Base-by-base conservation (phyloP, 768 basidiomycete species). In the Boletus rubropictus region DNA sequence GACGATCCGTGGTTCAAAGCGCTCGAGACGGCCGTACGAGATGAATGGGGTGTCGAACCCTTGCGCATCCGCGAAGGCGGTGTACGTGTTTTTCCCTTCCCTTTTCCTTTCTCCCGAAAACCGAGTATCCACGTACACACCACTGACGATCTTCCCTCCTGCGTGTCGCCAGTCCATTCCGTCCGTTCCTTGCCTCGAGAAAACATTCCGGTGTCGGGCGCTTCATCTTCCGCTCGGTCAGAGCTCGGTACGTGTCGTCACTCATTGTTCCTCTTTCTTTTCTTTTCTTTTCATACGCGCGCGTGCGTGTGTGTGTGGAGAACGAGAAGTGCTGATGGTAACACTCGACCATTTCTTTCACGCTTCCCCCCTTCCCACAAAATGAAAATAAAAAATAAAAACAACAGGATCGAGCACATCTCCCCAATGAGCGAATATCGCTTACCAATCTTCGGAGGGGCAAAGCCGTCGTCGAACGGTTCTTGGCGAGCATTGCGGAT, bases 161-260 rank as follows among this genome's bases (percentile, higher is more conserved):
- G 8, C 18, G 9, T 8, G 9, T 29, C 21, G 10, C 20, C 4
- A 94, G 91, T 91, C 90, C 6, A 92, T 97, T 43, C 96, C 96
- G 4, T 90, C 90, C 2, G 80, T 98, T 0, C 95, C 94, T 0
- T 94, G 84, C 66, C 73, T 99, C 3, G 96, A 99, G 67, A 91
- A 92, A 55, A 82, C 85, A 61, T 95, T 99, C 54, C 72, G 75
- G 1, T 96, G 92, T 46, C 86, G 82, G 39, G 91, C 91, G 17
- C 74, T 98, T 10, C 96, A 99, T 67, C 75, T 99, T 2, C 96
- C 96, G 0, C 81, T 99, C 69, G 96, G 95, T 0, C 91, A 95
- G 62, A 89, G 87, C 64, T 81, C 84, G 33, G 90, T 90, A 53
- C 61, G 82, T 70, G 15, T 25, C 11, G 4, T 33, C n/a, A n/a